Conservation (phyloP, 257 asterid genomes). For the Lithospermum erythrorhizon region DNA sequence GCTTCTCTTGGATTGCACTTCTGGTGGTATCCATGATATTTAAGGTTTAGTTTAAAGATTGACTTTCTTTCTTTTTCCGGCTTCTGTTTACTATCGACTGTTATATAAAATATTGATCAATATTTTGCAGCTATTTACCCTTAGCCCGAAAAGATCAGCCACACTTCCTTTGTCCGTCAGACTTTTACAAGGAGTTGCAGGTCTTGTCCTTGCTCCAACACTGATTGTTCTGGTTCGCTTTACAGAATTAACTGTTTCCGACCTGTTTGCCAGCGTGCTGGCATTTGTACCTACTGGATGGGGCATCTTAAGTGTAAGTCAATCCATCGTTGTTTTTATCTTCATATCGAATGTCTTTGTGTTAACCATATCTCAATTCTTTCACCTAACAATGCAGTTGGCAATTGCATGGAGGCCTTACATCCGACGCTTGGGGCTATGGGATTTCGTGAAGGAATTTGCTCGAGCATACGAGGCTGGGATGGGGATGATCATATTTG, state of each 20-base stretch:
- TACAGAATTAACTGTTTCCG: constrained; percentile 55
- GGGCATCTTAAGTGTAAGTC: constrained; percentile 75
- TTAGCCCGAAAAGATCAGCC: constrained; percentile 73
- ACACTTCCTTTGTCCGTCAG: constrained; percentile 83
- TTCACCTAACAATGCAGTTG: constrained; percentile 31
- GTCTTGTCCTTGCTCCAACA: constrained; percentile 69
- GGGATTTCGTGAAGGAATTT: constrained; percentile 95
- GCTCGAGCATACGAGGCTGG: constrained; percentile 96
- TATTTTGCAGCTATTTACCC: constrained; percentile 55
- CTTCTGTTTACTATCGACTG: not conserved
- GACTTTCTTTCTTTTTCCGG: not conserved
- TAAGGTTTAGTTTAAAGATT: constrained; percentile 42
- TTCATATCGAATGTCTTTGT: not conserved
- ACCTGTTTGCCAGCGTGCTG: constrained; percentile 84
- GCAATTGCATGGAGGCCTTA: constrained; percentile 77
- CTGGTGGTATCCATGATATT: constrained; percentile 65
- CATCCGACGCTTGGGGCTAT: constrained; percentile 67
- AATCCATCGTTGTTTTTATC: not conserved
- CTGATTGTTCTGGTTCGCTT: constrained; percentile 53
- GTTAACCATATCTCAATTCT: not conserved
- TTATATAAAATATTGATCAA: constrained; percentile 1
- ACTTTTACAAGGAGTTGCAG: constrained; percentile 78
- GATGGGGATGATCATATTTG: constrained; percentile 82
- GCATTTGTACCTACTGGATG: constrained; percentile 99
- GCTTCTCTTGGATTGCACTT: constrained; percentile 89